Base-by-base conservation (phyloP, 345 rosid species). In the Rhizophora apiculata region DNA sequence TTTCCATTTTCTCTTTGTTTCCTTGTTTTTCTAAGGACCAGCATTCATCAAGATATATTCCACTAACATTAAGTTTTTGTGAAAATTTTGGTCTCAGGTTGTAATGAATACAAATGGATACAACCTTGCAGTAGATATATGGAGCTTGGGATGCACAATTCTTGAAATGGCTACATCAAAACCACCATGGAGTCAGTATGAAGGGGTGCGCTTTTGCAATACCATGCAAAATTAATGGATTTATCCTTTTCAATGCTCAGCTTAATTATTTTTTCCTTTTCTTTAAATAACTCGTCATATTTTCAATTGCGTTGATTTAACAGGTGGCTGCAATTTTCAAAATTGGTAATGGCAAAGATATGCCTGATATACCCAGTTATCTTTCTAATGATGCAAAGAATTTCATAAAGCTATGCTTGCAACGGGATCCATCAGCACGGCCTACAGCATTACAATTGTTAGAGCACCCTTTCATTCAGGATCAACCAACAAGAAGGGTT, bases 281-380 rank as follows among this genome's bases (percentile, higher is more conserved):
- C 4, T 43, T 43, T 3, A 11, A 29, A 20, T 31, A 64, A 34
- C 37, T 16, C 37, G 53, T 63, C 27, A 5, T 51, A 46, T 24
- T 57, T 74, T 76, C 34, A 46, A 8, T 68, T 67, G 30, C 78
- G 22, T 74, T 79, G 61, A 71, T 77, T 76, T 29, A 62, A 74
- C 88, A 94, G 98, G 97, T 94, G 62, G 99, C 99, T 70, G 99
- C 99, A 62, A 87, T 94, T 71, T 94, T 95, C 72, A 95, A 95
- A 80, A 95, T 95, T 37, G 99, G 99, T 73, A 95, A 92, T 83
- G 89, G 97, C 80, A 92, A 80, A 83, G 99, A 95, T 75, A 79
- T 84, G 67, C 99, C 99, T 16, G 93, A 89, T 52, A 89, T 95
- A 72, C 99, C 99, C 48, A 87, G 87, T 67, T 84, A 80, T 71